Base-by-base conservation (phyloP, 208 protist genomes). In the Crithidia brevicula region DNA sequence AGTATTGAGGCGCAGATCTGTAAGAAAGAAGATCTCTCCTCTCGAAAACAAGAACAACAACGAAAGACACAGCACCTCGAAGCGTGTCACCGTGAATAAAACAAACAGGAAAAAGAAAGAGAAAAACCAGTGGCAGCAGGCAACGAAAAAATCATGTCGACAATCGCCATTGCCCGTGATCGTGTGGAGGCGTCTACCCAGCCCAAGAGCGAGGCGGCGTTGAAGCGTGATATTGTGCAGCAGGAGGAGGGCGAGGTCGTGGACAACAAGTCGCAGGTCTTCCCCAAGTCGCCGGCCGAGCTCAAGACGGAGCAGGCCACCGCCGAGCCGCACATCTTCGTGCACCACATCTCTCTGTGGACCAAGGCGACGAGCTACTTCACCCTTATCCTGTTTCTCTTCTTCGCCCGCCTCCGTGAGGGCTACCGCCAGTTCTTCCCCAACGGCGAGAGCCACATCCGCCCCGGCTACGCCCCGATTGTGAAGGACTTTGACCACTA, bases 401-500 rank as follows among this genome's bases (percentile, higher is more conserved):
- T 72, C 23, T 77, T 94, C 23, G 83, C 75, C 30, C 59, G 84
- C 33, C 42, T 86, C 27, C 73, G 83, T 20, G 88, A 93, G 50
- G 53, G 82, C 16, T 92, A 81, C 53, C 74, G 80, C 30, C 63
- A 74, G 57, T 46, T 94, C 33, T 89, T 89, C 57, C 74, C 83
- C 23, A 52, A 47, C 22, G 58, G 56, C 8, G 40, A 72, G 36
- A 59, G 23, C 34, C 52, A 76, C 56, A 66, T 73, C 23, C 73
- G 70, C 13, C 65, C 74, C 33, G 96, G 96, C 34, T 98, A 98
- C 72, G 95, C 96, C n/a, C 97, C 98, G 38, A 82, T 99, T n/a
- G 84, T 98, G 57, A 89, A 88, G 53, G 86, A 92, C 67, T 98
- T 98, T 66, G 97, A 99, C 62, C 77, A 94, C 72, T 98, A 98